phyloP scores from a whole-genome alignment of 495 filamentous ascomycete species.

The Xylaria cubensis region DNA sequence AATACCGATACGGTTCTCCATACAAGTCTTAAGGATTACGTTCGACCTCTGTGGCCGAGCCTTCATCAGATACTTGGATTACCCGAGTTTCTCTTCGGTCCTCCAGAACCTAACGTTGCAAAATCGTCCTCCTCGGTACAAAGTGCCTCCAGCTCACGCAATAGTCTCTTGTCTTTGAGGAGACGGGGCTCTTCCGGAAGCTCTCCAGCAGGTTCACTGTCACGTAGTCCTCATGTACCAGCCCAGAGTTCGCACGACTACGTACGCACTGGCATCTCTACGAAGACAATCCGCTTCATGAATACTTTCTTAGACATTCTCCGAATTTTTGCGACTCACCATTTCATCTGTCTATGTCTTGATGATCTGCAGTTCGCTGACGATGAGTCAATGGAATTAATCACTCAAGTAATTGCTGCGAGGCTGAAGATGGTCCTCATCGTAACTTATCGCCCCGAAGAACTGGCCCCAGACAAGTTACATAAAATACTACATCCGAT shows the following conservation, averaged over 20 bases:
- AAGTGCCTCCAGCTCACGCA: constrained; percentile 27
- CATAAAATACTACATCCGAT: constrained; percentile 54
- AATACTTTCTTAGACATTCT: constrained; percentile 87
- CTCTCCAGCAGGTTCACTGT: constrained; percentile 35
- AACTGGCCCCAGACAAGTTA: constrained; percentile 54
- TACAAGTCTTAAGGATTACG: constrained; percentile 70
- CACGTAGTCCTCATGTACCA: constrained; percentile 38
- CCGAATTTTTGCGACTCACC: constrained; percentile 74
- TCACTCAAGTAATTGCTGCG: constrained; percentile 72
- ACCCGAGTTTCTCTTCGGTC: constrained; percentile 72
- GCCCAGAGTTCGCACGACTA: constrained; percentile 71
- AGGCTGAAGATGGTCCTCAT: constrained; percentile 81
- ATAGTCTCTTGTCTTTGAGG: constrained; percentile 32
- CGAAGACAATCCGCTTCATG: constrained; percentile 78
- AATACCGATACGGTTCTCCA: constrained; percentile 87
- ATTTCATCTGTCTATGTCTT: constrained; percentile 81
- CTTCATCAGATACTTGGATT: constrained; percentile 79
- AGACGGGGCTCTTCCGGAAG: constrained; percentile 53
- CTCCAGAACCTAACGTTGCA: constrained; percentile 35
- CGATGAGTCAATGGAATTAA: constrained; percentile 80
- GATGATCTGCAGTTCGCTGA: constrained; percentile 91
- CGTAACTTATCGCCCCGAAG: constrained; percentile 66
- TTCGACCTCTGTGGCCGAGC: constrained; percentile 78
- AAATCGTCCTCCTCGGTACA: constrained; percentile 36
- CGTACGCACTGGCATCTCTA: constrained; percentile 69